These are phyloP conservation scores for Venturia carpophila DNA, from an alignment of 2,329 filamentous ascomycete species.

Conservation along the genomic window DNA sequence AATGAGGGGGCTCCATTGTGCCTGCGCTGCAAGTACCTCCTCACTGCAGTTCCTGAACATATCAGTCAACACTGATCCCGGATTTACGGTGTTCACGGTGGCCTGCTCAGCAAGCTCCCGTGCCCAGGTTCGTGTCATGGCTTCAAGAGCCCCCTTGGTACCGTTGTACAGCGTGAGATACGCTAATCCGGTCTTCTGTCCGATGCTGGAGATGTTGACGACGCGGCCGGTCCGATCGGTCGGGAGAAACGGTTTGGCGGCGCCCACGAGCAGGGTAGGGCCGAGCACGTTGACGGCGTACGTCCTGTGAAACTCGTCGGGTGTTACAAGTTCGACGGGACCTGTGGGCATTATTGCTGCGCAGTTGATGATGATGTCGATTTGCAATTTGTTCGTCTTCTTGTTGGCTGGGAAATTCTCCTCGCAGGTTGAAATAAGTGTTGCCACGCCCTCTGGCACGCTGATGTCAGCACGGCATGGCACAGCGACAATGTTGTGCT, in stretches of 20 bases:
- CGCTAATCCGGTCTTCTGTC: constrained; percentile 32
- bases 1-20: constrained; percentile 22
- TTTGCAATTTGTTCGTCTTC: constrained; percentile 42
- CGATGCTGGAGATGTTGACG: constrained; percentile 54
- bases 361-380: constrained; percentile 85
- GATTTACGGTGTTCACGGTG: constrained; percentile 60
- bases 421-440: constrained; percentile 50
- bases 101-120: constrained; percentile 53
- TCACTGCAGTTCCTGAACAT: constrained; percentile 44
- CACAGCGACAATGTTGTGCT: constrained; percentile 53
- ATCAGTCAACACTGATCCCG: constrained; percentile 57
- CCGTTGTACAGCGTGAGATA: constrained; percentile 51
- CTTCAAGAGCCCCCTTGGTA: constrained; percentile 58
- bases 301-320: constrained; percentile 56
- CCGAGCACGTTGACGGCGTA: constrained; percentile 78
- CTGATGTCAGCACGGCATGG: constrained; percentile 65
- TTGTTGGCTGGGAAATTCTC: constrained; percentile 46
- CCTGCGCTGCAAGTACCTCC: constrained; percentile 2
- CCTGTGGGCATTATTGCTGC: constrained; percentile 41
- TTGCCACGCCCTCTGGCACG: constrained; percentile 41
- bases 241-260: constrained; percentile 61
- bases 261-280: constrained; percentile 69
- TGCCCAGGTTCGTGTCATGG: constrained; percentile 62
- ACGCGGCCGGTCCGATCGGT: constrained; percentile 58
- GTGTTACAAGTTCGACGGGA: not conserved